phyloP scores from a whole-genome alignment of 306 rosid species.

The Dalbergia oliveri region DNA sequence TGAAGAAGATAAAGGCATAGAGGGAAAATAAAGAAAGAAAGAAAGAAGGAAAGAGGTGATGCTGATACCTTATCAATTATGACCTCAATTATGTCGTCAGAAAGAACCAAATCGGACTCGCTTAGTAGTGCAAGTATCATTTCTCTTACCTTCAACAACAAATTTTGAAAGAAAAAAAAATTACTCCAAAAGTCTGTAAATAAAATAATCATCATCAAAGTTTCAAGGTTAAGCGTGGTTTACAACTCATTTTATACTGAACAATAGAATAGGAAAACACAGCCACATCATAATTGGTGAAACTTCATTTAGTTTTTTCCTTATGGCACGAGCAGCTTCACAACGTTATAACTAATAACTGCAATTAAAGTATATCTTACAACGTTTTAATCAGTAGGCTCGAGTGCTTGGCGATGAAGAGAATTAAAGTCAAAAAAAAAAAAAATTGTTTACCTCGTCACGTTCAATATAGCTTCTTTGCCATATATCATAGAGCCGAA shows the following conservation, averaged over 20 bases:
- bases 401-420: too few species aligned
- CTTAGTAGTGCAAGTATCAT: constrained; percentile 61
- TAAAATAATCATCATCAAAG: not conserved
- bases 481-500: constrained; percentile 62
- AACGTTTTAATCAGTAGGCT: too few species aligned
- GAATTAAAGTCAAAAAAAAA: not conserved
- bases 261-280: too few species aligned
- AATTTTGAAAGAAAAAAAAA: not conserved
- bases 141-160: constrained; percentile 61
- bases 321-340: not conserved
- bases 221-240: too few species aligned
- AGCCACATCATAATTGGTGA: too few species aligned
- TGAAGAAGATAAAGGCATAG: not conserved
- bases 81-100: constrained; percentile 58
- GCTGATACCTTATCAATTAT: constrained; percentile 61
- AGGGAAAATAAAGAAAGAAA: too few species aligned
- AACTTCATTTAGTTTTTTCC: too few species aligned
- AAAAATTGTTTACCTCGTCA: constrained; percentile 52
- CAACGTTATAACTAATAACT: not conserved
- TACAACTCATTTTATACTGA: too few species aligned
- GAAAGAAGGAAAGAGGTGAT: not conserved
- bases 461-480: constrained; percentile 64
- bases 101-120: constrained; percentile 64
- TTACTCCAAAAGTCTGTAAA: constrained; percentile 17
- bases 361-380: too few species aligned